Evolutionary conservation across 2,329 filamentous ascomycete species (phyloP).

Genomic region (Aspergillus carbonarius): DNA sequence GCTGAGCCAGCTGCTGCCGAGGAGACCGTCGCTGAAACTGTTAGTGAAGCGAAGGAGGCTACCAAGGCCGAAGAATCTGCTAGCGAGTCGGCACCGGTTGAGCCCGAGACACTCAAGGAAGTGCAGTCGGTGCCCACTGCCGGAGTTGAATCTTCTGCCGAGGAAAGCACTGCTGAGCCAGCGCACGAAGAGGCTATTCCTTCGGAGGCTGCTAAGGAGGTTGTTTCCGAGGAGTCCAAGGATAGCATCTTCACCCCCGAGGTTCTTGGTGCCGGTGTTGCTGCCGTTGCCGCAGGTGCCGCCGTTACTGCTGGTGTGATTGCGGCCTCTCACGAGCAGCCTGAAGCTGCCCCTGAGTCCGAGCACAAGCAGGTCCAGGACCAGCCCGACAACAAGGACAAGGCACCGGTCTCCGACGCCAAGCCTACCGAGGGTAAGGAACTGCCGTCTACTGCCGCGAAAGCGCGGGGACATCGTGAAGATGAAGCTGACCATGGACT

Average conservation of each 20-base stretch:
- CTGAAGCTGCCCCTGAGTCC: constrained; percentile 12
- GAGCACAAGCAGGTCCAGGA: constrained; percentile 11
- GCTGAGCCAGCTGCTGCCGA: constrained; percentile 1
- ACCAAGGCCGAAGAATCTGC: constrained; percentile 2
- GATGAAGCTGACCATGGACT: constrained; percentile 32
- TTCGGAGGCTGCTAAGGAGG: constrained; percentile 10
- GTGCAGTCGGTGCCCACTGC: background rate
- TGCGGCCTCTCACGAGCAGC: constrained; percentile 20
- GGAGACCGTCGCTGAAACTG: constrained; percentile 7
- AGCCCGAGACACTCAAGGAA: background rate
- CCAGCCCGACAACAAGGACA: constrained; percentile 17
- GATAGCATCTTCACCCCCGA: constrained; percentile 24
- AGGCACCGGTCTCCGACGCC: constrained; percentile 13
- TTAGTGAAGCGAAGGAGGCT: constrained; percentile 3
- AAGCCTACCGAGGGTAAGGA: constrained; percentile 26
- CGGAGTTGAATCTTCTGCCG: background rate
- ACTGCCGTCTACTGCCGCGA: constrained; percentile 12
- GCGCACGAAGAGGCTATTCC: constrained; percentile 3
- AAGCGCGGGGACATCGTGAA: constrained; percentile 29
- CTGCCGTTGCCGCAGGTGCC: constrained; percentile 25
- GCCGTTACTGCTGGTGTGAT: constrained; percentile 24
- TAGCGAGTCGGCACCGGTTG: background rate
- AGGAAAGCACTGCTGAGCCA: background rate
- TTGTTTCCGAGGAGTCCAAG: constrained; percentile 13
- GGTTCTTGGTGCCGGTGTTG: constrained; percentile 28